Evolutionary conservation across 2,329 filamentous ascomycete genomes (phyloP).

Genomic region (Arthrobotrys pseudoclavata): DNA sequence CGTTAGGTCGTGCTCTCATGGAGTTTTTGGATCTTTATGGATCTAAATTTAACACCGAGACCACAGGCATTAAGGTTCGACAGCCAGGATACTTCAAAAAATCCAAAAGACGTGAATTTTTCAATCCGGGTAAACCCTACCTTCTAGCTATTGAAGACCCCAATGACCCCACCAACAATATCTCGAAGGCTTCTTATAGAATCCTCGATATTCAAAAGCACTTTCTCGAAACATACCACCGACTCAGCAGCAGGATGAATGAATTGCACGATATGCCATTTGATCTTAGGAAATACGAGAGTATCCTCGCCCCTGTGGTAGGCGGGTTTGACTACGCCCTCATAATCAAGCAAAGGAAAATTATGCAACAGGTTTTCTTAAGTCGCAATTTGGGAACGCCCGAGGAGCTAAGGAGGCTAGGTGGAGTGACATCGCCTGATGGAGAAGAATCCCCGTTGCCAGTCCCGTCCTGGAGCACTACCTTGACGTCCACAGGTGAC

Average conservation of each 20-base stretch:
- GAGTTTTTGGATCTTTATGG: conserved; percentile 93
- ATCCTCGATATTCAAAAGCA: conserved; percentile 76
- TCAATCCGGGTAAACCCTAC: conserved; percentile 58
- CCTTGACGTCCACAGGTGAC: background rate
- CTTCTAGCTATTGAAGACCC: conserved; percentile 88
- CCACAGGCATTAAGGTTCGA: conserved; percentile 80
- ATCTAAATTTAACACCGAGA: conserved; percentile 79
- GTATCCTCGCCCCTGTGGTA: conserved; percentile 80
- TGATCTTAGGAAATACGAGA: conserved; percentile 65
- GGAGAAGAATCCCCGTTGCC: background rate
- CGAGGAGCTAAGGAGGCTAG: conserved; percentile 43
- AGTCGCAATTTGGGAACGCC: conserved; percentile 41
- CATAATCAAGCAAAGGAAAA: conserved; percentile 77
- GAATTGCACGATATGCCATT: conserved; percentile 67
- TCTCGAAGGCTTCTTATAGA: conserved; percentile 85
- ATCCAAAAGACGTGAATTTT: conserved; percentile 68
- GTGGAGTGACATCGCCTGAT: conserved; percentile 22
- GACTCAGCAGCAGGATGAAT: conserved; percentile 73
- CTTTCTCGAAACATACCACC: conserved; percentile 76
- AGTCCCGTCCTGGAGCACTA: conserved; percentile 14
- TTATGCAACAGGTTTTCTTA: conserved; percentile 60
- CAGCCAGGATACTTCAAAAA: conserved; percentile 81
- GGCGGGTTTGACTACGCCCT: conserved; percentile 79
- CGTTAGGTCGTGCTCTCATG: conserved; percentile 79
- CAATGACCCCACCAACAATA: conserved; percentile 86